Conservation (phyloP, 495 filamentous ascomycete genomes). For the Penicillium coffeae region DNA sequence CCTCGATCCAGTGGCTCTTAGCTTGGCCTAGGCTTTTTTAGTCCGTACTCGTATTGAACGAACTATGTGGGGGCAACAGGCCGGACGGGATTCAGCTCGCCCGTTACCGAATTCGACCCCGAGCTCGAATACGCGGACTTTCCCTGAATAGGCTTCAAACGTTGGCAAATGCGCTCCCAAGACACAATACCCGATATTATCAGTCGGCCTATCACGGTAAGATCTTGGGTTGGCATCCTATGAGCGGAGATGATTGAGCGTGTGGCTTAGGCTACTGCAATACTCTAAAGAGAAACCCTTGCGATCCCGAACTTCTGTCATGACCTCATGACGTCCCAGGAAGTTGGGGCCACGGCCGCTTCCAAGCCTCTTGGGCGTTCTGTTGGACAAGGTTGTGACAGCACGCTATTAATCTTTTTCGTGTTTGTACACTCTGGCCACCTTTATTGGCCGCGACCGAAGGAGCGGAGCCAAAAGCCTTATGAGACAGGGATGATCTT, state of each 20-base stretch:
- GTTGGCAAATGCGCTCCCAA: too few species aligned
- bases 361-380: background rate
- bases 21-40: background rate
- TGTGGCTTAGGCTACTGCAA: background rate
- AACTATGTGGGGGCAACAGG: slow-evolving; percentile 3
- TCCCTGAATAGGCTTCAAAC: background rate
- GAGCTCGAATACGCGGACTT: background rate
- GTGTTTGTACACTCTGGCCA: too few species aligned
- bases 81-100: background rate
- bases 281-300: background rate
- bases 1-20: background rate
- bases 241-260: background rate
- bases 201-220: too few species aligned
- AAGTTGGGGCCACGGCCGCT: background rate
- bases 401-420: too few species aligned
- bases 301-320: background rate
- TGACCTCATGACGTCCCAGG: background rate
- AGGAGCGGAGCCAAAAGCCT: background rate
- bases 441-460: too few species aligned
- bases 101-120: background rate
- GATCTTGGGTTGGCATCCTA: too few species aligned
- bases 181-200: too few species aligned
- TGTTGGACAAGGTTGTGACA: too few species aligned
- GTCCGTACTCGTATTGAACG: slow-evolving; percentile 5
- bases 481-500: background rate